Evolutionary conservation across 805 yeast genomes (phyloP).

Genomic region (Yamadazyma kitorensis): DNA sequence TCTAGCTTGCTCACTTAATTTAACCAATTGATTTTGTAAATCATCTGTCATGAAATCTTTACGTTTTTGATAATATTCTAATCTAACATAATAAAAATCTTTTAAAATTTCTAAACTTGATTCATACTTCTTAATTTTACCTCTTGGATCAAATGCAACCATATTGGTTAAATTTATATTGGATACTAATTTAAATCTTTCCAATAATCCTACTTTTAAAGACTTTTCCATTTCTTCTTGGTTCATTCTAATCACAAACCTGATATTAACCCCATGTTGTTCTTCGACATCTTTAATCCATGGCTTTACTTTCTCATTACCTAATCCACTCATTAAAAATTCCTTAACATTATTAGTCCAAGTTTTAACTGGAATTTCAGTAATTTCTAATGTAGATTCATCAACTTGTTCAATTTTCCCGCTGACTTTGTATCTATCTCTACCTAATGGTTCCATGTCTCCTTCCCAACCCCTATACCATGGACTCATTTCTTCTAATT

Average conservation of each 20-base stretch:
- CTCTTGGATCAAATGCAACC: constrained; percentile 93
- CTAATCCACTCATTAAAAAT: constrained; percentile 70
- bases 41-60: constrained; percentile 74
- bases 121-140: constrained; percentile 81
- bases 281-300: constrained; percentile 97
- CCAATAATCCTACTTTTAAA: constrained; percentile 70
- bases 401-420: constrained; percentile 84
- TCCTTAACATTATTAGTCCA: constrained; percentile 95
- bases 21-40: constrained; percentile 71
- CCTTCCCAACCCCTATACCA: constrained; percentile 99
- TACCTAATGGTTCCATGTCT: constrained; percentile 56
- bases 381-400: constrained; percentile 76
- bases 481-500: constrained; percentile 71
- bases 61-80: constrained; percentile 87
- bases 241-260: constrained; percentile 71
- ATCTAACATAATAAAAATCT: constrained; percentile 82
- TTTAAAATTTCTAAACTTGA: constrained; percentile 70
- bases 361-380: constrained; percentile 86
- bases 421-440: constrained; percentile 69
- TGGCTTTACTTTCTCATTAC: constrained; percentile 68
- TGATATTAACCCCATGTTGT: constrained; percentile 81
- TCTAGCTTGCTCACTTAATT: constrained; percentile 78
- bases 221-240: constrained; percentile 84
- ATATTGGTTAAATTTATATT: constrained; percentile 74
- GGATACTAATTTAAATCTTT: constrained; percentile 74